These are phyloP conservation scores for Cinchona pubescens DNA, from an alignment of 257 asterid genomes.

Conservation along the genomic window DNA sequence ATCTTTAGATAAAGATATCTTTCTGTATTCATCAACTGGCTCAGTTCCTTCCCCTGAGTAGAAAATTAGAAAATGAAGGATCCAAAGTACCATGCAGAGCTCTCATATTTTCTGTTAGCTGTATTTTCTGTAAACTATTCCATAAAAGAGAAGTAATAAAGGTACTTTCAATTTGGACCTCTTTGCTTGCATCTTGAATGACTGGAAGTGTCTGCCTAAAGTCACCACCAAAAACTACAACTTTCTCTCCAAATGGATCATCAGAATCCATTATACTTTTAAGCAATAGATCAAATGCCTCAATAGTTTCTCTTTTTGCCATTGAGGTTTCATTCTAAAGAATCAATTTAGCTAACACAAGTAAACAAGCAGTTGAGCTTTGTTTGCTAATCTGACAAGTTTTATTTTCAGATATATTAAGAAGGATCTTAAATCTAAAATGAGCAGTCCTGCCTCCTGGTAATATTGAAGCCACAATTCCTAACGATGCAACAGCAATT, in stretches of 20 bases:
- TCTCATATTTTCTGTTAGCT: not conserved
- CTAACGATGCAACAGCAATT: not conserved
- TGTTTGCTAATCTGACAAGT: not conserved
- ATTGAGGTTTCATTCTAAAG: conserved; percentile 16
- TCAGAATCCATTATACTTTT: not conserved
- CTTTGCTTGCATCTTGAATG: not conserved
- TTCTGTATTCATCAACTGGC: not conserved
- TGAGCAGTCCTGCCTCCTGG: not conserved
- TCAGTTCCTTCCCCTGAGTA: not conserved
- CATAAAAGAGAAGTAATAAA: not conserved
- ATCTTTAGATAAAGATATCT: not conserved
- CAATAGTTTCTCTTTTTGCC: not conserved
- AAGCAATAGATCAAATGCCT: not conserved
- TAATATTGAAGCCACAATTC: not conserved
- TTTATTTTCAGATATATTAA: not conserved
- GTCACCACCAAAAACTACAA: conserved; percentile 9
- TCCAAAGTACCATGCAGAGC: not conserved
- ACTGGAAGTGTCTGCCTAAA: not conserved
- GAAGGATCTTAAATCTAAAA: conserved; percentile 7
- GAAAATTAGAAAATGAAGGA: not conserved
- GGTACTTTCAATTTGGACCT: not conserved
- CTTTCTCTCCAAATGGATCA: not conserved
- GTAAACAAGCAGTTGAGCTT: not conserved
- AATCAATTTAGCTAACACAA: not conserved
- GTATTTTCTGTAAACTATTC: not conserved